Conservation (phyloP, 139 green algal genomes). For the Micractinium conductrix region DNA sequence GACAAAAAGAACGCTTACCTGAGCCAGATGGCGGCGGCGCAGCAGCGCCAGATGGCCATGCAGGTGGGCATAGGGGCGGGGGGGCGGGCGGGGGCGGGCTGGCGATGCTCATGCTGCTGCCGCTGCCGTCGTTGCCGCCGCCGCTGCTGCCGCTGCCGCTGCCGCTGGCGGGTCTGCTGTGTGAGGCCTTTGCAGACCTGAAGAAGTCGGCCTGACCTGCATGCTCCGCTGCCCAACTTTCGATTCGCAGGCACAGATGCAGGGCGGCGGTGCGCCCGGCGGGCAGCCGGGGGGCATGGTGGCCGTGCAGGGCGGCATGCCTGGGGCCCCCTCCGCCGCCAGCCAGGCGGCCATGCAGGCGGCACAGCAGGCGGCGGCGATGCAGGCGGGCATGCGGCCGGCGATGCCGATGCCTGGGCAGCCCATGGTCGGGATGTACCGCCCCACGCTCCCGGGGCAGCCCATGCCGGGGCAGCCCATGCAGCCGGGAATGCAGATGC, state of each 20-base stretch:
- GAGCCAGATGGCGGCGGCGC: slow-evolving; percentile 18
- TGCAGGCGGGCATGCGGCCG: slow-evolving; percentile 19
- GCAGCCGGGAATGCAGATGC: slow-evolving; percentile 16
- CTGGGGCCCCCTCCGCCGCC: background rate
- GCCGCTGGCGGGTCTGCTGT: too few species aligned
- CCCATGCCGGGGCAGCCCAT: slow-evolving; percentile 15
- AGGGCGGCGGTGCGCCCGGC: background rate
- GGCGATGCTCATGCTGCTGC: too few species aligned
- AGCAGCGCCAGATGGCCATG: slow-evolving; percentile 19
- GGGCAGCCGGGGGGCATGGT: too few species aligned
- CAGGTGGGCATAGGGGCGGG: too few species aligned
- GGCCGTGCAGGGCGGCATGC: too few species aligned
- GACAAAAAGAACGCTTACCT: slow-evolving; percentile 38
- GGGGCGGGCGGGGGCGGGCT: too few species aligned
- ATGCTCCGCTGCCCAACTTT: too few species aligned
- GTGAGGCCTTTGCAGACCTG: too few species aligned
- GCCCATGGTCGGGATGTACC: slow-evolving; percentile 1
- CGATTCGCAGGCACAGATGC: slow-evolving; percentile 3
- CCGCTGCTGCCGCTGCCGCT: too few species aligned
- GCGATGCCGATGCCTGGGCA: background rate
- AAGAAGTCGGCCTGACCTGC: too few species aligned
- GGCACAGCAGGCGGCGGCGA: slow-evolving; percentile 32
- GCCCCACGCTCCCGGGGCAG: slow-evolving; percentile 9
- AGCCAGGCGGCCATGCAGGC: slow-evolving; percentile 36
- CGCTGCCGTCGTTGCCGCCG: too few species aligned